These are phyloP conservation scores for Candida morakotiae DNA, from an alignment of 805 yeast species.

Conservation along the genomic window DNA sequence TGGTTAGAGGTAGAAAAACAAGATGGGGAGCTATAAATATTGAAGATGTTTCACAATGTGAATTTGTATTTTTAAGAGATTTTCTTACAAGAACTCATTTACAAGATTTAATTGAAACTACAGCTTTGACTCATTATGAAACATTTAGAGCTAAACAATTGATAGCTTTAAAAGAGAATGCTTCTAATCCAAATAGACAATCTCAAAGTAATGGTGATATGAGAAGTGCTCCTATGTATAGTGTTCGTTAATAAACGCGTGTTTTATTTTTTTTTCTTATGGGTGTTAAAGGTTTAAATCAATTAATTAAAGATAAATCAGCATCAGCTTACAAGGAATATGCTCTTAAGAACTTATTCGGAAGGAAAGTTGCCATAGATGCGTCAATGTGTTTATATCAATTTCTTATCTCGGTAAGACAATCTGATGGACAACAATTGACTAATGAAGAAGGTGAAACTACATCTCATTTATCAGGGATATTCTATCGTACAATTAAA, in stretches of 20 bases:
- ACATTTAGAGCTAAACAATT: conserved; percentile 90
- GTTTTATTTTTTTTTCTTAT: conserved; percentile 1
- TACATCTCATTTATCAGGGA: conserved; percentile 89
- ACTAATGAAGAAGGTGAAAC: conserved; percentile 89
- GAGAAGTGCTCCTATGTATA: conserved; percentile 4
- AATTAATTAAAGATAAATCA: conserved; percentile 84
- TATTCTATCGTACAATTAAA: conserved; percentile 88
- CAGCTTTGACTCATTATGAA: conserved; percentile 85
- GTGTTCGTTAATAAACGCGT: conserved; percentile 1
- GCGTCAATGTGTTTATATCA: conserved; percentile 97
- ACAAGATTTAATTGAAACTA: conserved; percentile 93
- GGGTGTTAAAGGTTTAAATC: conserved; percentile 62
- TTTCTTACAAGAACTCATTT: conserved; percentile 93
- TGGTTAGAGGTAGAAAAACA: conserved; percentile 85
- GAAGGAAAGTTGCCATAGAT: conserved; percentile 95
- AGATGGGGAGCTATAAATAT: conserved; percentile 92
- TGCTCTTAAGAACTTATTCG: conserved; percentile 83
- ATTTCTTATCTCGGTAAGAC: conserved; percentile 93
- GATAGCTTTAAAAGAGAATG: conserved; percentile 88
- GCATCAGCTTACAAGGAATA: conserved; percentile 73
- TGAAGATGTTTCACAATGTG: conserved; percentile 93
- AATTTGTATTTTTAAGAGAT: conserved; percentile 89
- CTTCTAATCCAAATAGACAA: conserved; percentile 45
- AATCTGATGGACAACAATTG: conserved; percentile 92
- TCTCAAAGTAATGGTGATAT: conserved; percentile 4